Base-by-base conservation (phyloP, 2,329 filamentous ascomycete species). In the Helicocarpus griseus region DNA sequence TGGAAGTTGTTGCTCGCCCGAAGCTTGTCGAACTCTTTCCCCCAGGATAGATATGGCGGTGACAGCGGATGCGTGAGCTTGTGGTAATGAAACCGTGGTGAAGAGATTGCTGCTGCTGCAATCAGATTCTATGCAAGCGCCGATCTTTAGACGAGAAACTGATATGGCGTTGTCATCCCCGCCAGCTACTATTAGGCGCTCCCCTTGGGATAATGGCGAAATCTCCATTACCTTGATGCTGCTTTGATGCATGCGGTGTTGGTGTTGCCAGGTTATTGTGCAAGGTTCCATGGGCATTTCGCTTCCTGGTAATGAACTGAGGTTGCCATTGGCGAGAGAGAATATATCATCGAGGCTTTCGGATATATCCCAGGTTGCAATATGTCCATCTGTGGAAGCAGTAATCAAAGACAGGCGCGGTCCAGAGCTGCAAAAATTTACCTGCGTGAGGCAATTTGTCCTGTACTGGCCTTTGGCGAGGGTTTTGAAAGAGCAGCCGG, bases 81-180 rank as follows among this genome's bases (percentile, higher is more conserved):
- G 63, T 3, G 69, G 65, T 36, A 73, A 61, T 1, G 65, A 61
- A 2, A 70, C 52, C 0, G 65, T 70, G 22, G 54, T 54, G 9
- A 70, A 61, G 14, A 52, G 49, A n/a, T 49, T 54, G 14, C 49
- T 55, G 26, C 45, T 26, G 22, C 45, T 26, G 22, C 56, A 51
- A n/a, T 7, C 14, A 31, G 26, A 35, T 7, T 39, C 33, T 33
- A 36, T 11, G 40, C n/a, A 8, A 3, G 1, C 5, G 29, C 41
- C 9, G 3, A 61, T 60, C 14, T 48, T 58, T 26, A 76, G 58
- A 29, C 77, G 63, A 0, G 77, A 78, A 9, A 87, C 61, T 0
- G 79, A 83, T 0, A 97, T 66, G 3, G 85, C 85, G 55, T 93
- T 93, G 66, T 97, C 93, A 60, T 98, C 93, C 21, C 93, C 89